Evolutionary conservation across 805 yeast species (phyloP).

Genomic region (Wickerhamiella siamensis): DNA sequence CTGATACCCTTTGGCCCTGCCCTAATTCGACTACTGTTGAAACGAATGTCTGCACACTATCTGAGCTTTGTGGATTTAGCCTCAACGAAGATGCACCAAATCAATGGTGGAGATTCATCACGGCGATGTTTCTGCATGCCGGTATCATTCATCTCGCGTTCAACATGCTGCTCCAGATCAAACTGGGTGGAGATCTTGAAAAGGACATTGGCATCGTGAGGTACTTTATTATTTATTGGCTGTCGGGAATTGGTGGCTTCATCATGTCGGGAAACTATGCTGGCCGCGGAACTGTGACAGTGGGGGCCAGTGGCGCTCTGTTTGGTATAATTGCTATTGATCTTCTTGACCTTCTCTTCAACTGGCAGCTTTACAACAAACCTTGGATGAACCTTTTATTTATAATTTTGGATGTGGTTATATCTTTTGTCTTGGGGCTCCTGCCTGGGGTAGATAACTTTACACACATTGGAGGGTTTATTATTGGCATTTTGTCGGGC

Average conservation of each 20-base stretch:
- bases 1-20: conserved; percentile 42
- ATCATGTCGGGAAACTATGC: conserved; percentile 55
- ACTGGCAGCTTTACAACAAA: conserved; percentile 33
- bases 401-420: conserved; percentile 41
- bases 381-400: conserved; percentile 34
- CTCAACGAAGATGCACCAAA: conserved; percentile 31
- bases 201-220: conserved; percentile 39
- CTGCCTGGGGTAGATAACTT: conserved; percentile 65
- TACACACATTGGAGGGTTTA: conserved; percentile 63
- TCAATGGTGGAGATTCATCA: conserved; percentile 57
- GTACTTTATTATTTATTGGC: conserved; percentile 40
- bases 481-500: conserved; percentile 41
- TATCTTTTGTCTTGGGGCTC: conserved; percentile 48
- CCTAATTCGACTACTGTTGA: conserved; percentile 45
- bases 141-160: conserved; percentile 56
- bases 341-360: conserved; percentile 38
- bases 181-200: conserved; percentile 50
- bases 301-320: conserved; percentile 60
- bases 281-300: conserved; percentile 48
- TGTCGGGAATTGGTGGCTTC: conserved; percentile 53
- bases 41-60: conserved; percentile 43
- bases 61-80: conserved; percentile 47
- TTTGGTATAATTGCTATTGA: conserved; percentile 57
- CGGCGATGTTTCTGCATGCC: conserved; percentile 63
- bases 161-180: conserved; percentile 45